Conservation (phyloP, 2,329 filamentous ascomycete species). For the Acrocalymma vagum region DNA sequence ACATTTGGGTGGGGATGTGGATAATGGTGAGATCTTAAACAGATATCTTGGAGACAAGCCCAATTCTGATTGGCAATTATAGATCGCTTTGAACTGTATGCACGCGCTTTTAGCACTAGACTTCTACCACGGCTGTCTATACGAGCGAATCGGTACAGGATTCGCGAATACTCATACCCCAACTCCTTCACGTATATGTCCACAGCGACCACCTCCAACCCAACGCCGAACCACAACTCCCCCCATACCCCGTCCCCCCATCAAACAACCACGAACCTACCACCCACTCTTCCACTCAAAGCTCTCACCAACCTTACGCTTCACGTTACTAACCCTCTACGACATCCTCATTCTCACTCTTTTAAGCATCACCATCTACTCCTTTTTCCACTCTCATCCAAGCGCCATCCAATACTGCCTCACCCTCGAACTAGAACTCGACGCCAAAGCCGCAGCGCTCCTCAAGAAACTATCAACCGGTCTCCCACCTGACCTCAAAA, state of each 20-base stretch:
- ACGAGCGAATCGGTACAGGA: slow-evolving; percentile 1
- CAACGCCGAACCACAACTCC: not conserved
- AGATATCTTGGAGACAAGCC: too few relatives aligned
- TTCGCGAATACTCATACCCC: not conserved
- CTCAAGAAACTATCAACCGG: not conserved
- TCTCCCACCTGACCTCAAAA: slow-evolving; percentile 1
- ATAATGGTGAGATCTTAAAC: not conserved
- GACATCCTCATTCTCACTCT: slow-evolving; percentile 11
- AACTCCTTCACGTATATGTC: not conserved
- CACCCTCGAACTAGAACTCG: too few relatives aligned
- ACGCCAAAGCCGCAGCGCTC: not conserved
- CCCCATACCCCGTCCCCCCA: not conserved
- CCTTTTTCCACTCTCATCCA: slow-evolving; percentile 15
- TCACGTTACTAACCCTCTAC: slow-evolving; percentile 10
- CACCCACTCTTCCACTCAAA: slow-evolving; percentile 7
- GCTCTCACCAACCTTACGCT: not conserved
- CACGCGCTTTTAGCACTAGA: slow-evolving; percentile 20
- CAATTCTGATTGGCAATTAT: not conserved
- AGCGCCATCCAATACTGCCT: slow-evolving; percentile 13
- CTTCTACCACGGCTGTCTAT: slow-evolving; percentile 14
- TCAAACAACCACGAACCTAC: slow-evolving; percentile 2
- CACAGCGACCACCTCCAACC: slow-evolving; percentile 1
- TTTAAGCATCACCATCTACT: slow-evolving; percentile 12
- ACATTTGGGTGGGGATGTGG: too few relatives aligned
- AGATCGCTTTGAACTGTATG: slow-evolving; percentile 18